Evolutionary conservation across 2,329 filamentous ascomycete genomes (phyloP), one percentile per base, ranked within the genome.

Genomic region (Trichoderma lentiforme): DNA sequence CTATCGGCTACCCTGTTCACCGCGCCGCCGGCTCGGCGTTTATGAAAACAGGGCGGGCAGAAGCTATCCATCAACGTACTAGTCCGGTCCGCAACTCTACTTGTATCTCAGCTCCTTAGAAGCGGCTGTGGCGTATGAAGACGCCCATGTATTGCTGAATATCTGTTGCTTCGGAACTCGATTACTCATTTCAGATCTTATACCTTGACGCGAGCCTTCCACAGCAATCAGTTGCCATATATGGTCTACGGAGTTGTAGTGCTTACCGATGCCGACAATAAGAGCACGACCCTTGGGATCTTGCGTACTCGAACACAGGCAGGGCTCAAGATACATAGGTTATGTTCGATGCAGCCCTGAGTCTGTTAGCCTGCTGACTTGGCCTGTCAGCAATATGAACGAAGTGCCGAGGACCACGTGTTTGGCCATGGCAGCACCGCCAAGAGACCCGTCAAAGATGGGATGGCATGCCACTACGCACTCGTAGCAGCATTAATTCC

Each of bases 391-490:
- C 57, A 53, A 58, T 18, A 58, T 47, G n/a, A 26, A 51, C n/a
- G 15, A 62, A 70, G 43, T 61, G 67, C 43, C 58, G 67, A 53
- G 36, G 21, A 51, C 67, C 67, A 70, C 67, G 67, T 62, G 67
- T 21, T 30, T 6, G 26, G 15, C 28, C 11, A n/a, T 21, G 24
- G 14, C 14, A 53, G 34, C 39, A 34, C 21, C 36, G 21, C 21
- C 34, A 57, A 24, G 8, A 11, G 21, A n/a, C n/a, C 18, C 28
- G 12, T 32, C 36, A 21, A 43, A 26, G 26, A 65, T 56, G 63
- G 21, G 30, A 34, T 21, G 39, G 15, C 32, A 68, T 32, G 65
- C 53, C 14, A 11, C 57, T 60, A 11, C 56, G 11, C 3, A n/a
- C 15, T 58, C 11, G 28, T 11, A 32, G 56, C n/a, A 30, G 9